A percentile compares a stretch with the other conserved stretches of the same genome.
Conservation (phyloP, 1,284 basidiomycete genomes). For the Ustilago bromivora region DNA sequence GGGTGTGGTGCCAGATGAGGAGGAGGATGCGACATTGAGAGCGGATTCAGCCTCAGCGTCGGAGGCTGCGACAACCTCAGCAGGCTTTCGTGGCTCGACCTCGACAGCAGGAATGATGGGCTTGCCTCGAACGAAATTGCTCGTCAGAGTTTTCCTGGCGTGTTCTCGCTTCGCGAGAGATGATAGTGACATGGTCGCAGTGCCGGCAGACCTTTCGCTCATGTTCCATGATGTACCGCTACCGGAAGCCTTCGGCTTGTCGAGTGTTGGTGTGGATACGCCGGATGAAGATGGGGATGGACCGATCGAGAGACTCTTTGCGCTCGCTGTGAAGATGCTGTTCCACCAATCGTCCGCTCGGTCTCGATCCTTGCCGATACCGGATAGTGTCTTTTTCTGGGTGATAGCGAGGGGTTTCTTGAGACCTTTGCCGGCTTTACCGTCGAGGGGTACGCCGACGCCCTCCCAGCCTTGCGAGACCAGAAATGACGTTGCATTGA, state of each 20-base stretch:
- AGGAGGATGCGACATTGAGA: slow-evolving; percentile 15
- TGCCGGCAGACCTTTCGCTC: slow-evolving; percentile 29
- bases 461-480: slow-evolving; percentile 66
- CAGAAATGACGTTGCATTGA: slow-evolving; percentile 61
- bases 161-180: slow-evolving; percentile 64
- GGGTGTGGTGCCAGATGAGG: not conserved
- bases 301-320: slow-evolving; percentile 58
- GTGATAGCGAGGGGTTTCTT: slow-evolving; percentile 67
- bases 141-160: slow-evolving; percentile 64
- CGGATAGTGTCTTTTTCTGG: slow-evolving; percentile 62
- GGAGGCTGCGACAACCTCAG: slow-evolving; percentile 17
- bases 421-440: slow-evolving; percentile 61
- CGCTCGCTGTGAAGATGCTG: slow-evolving; percentile 65
- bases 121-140: slow-evolving; percentile 63
- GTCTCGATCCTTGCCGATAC: slow-evolving; percentile 67
- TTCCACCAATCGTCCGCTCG: slow-evolving; percentile 69
- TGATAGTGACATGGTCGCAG: slow-evolving; percentile 52
- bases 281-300: slow-evolving; percentile 26
- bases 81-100: slow-evolving; percentile 12
- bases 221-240: slow-evolving; percentile 26
- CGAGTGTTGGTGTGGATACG: slow-evolving; percentile 17
- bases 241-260: slow-evolving; percentile 11
- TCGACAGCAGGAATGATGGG: slow-evolving; percentile 37
- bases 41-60: slow-evolving; percentile 21
- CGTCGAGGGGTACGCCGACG: slow-evolving; percentile 64